Evolutionary conservation across 2,329 filamentous ascomycete species (phyloP).

Genomic region (Huntiella abstrusa): DNA sequence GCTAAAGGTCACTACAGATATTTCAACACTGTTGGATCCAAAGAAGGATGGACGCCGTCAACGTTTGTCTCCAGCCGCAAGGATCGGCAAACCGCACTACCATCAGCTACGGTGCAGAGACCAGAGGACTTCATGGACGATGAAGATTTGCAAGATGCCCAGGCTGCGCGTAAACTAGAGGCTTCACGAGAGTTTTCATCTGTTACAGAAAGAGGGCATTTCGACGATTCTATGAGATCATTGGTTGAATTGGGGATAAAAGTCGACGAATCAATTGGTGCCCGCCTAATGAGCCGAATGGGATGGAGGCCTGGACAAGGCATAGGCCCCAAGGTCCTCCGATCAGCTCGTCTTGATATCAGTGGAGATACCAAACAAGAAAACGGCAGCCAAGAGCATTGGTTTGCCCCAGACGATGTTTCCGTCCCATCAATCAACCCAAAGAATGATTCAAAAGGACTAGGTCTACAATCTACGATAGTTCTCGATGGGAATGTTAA

Average conservation of each 20-base stretch:
- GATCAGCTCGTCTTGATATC: slow-evolving; percentile 46
- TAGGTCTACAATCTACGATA: slow-evolving; percentile 27
- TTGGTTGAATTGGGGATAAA: slow-evolving; percentile 25
- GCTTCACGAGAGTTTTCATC: slow-evolving; percentile 58
- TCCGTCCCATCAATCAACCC: slow-evolving; percentile 40
- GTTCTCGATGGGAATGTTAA: background rate
- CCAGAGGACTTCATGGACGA: slow-evolving; percentile 97
- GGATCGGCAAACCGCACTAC: slow-evolving; percentile 30
- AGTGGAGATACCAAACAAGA: background rate
- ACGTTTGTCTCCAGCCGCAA: slow-evolving; percentile 80
- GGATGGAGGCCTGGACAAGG: slow-evolving; percentile 92
- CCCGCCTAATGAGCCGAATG: slow-evolving; percentile 74
- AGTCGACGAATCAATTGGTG: slow-evolving; percentile 66
- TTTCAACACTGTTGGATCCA: slow-evolving; percentile 95
- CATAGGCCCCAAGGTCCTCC: slow-evolving; percentile 67
- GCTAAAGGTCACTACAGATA: slow-evolving; percentile 38
- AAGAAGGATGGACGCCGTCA: slow-evolving; percentile 90
- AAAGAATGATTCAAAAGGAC: slow-evolving; percentile 50
- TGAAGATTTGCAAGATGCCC: slow-evolving; percentile 75
- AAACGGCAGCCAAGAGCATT: slow-evolving; percentile 23
- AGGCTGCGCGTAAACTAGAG: slow-evolving; percentile 57
- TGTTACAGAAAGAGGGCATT: slow-evolving; percentile 20
- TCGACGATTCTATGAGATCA: no score
- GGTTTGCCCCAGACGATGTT: slow-evolving; percentile 74
- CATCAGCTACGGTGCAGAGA: slow-evolving; percentile 30